Percentiles rank a stretch among this genome's conserved stretches.
These are phyloP conservation scores for Penicillium fimorum DNA, from an alignment of 495 filamentous ascomycete genomes.

Conservation along the genomic window DNA sequence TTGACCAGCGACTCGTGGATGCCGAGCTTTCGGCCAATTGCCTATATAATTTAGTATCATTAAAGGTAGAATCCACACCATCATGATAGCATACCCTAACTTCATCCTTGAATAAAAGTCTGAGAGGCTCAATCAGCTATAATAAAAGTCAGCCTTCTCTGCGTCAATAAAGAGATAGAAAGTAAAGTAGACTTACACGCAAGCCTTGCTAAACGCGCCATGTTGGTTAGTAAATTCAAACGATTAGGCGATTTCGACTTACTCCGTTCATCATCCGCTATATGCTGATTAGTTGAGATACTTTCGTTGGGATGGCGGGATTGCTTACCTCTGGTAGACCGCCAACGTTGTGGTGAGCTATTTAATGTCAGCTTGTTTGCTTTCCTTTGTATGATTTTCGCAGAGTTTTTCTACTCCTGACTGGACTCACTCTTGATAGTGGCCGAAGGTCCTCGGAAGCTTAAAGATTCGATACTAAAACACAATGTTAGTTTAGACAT, in stretches of 20 bases:
- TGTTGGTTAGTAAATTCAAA: constrained; percentile 15
- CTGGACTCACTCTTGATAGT: constrained; percentile 24
- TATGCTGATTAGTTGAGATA: constrained; percentile 12
- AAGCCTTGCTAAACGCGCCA: constrained; percentile 27
- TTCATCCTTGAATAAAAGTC: constrained; percentile 78
- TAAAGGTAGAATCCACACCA: too few species aligned
- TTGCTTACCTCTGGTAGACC: constrained; percentile 40
- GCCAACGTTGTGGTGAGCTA: constrained; percentile 76
- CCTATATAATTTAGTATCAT: constrained; percentile 5
- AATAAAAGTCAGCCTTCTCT: constrained; percentile 1
- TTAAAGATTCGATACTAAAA: constrained; percentile 21
- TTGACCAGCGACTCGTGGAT: constrained; percentile 76
- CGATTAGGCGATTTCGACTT: constrained; percentile 14
- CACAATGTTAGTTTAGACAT: constrained; percentile 5
- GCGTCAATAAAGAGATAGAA: constrained; percentile 3
- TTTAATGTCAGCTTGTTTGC: constrained; percentile 16
- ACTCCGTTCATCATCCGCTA: constrained; percentile 28
- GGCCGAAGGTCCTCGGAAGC: constrained; percentile 22
- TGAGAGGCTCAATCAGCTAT: constrained; percentile 74
- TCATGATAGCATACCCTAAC: constrained; percentile 35
- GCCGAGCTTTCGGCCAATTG: constrained; percentile 70
- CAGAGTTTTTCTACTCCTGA: too few species aligned
- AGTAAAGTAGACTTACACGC: constrained; percentile 21
- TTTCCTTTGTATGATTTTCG: too few species aligned
- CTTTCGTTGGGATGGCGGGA: constrained; percentile 4